Conservation (phyloP, 352 stramenopile species). For the Elongisporangium anandrum region DNA sequence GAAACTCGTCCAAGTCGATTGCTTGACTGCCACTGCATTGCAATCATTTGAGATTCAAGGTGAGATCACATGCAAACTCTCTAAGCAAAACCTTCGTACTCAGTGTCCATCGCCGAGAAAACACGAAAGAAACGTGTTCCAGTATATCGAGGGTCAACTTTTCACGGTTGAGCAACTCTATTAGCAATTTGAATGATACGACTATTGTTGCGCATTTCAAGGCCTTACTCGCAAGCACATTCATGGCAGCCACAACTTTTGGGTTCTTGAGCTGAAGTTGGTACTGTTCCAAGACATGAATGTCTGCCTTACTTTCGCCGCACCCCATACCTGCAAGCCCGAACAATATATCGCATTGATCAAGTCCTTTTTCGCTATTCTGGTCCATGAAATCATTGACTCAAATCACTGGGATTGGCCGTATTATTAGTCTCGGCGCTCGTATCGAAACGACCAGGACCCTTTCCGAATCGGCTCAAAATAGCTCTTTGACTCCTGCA, state of each 20-base stretch:
- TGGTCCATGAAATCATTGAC: neutral
- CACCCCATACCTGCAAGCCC: conserved; percentile 22
- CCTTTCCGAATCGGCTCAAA: no score
- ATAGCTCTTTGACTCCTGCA: no score
- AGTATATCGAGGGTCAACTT: conserved; percentile 32
- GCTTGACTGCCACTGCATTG: conserved; percentile 35
- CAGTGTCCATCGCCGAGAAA: conserved; percentile 43
- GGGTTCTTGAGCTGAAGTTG: conserved; percentile 31
- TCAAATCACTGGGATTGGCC: no score
- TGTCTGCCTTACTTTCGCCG: conserved; percentile 32
- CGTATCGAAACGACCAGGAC: neutral
- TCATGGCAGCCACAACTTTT: conserved; percentile 26
- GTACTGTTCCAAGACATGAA: conserved; percentile 26
- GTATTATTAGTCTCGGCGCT: neutral
- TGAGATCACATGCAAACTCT: neutral
- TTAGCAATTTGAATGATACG: neutral
- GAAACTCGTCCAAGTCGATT: conserved; percentile 52
- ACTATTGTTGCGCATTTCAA: neutral
- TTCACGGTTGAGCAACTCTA: neutral
- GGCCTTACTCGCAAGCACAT: conserved; percentile 24
- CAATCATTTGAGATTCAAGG: neutral
- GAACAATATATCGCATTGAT: neutral
- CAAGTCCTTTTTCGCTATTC: neutral
- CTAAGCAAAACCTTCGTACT: conserved; percentile 16
- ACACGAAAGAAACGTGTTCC: conserved; percentile 40